Conservation (phyloP, 768 basidiomycete species). For the Lactarius sp. region DNA sequence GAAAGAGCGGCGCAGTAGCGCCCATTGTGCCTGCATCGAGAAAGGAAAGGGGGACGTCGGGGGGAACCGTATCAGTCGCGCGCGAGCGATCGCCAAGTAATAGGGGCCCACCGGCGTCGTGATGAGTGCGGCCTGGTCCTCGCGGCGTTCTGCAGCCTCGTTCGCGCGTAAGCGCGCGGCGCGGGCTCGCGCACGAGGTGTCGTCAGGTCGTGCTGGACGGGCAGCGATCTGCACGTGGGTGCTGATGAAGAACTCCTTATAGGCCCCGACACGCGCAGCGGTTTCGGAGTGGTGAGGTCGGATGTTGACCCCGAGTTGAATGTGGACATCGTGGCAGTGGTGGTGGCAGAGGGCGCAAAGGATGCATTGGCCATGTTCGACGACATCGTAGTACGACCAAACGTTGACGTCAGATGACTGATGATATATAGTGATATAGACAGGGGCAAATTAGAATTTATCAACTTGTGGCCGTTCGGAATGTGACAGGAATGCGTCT, state of each 20-base stretch:
- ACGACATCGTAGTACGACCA: background rate
- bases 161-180: constrained; percentile 13
- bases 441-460: background rate
- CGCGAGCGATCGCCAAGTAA: background rate
- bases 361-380: background rate
- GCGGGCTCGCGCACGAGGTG: constrained; percentile 15
- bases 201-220: constrained; percentile 16
- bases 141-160: constrained; percentile 16
- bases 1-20: constrained; percentile 40
- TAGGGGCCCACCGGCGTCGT: constrained; percentile 14
- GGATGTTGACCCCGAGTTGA: background rate
- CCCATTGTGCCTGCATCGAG: constrained; percentile 31
- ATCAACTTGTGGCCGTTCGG: background rate
- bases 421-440: background rate
- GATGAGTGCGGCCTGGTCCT: constrained; percentile 19
- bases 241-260: background rate
- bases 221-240: background rate
- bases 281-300: constrained; percentile 2
- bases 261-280: background rate
- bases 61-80: background rate
- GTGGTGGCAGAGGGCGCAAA: background rate
- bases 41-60: background rate
- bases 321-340: background rate
- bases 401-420: background rate
- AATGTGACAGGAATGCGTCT: background rate